phyloP scores from a whole-genome alignment of 176 grass and related monocot species.

The Leersia perrieri region DNA sequence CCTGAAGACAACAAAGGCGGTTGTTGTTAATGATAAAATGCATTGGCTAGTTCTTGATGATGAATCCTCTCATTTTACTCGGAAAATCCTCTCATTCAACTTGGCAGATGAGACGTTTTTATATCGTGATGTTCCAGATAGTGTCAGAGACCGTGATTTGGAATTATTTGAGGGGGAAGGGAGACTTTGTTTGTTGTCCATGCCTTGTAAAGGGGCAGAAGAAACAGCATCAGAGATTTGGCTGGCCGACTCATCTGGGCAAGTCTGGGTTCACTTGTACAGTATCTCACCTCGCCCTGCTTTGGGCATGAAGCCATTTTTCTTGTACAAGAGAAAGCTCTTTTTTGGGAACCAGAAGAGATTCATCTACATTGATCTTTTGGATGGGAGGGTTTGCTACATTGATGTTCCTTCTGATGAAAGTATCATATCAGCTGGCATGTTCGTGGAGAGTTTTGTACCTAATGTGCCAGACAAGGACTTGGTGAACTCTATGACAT shows the following conservation, averaged over 20 bases:
- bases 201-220: slow-evolving; percentile 1
- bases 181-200: slow-evolving; percentile 43
- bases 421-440: slow-evolving; percentile 34
- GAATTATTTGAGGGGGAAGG: slow-evolving; percentile 35
- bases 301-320: slow-evolving; percentile 25
- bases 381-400: slow-evolving; percentile 28
- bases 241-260: not conserved
- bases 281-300: not conserved
- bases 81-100: slow-evolving; percentile 32
- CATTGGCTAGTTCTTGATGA: slow-evolving; percentile 46
- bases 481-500: slow-evolving; percentile 21
- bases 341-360: slow-evolving; percentile 32
- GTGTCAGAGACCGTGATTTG: slow-evolving; percentile 35
- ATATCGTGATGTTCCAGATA: slow-evolving; percentile 20
- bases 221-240: slow-evolving; percentile 35
- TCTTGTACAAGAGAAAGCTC: slow-evolving; percentile 40
- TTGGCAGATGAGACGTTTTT: slow-evolving; percentile 37
- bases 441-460: slow-evolving; percentile 50
- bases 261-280: slow-evolving; percentile 30
- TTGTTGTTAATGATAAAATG: slow-evolving; percentile 35
- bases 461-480: slow-evolving; percentile 18
- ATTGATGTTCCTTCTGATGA: slow-evolving; percentile 30
- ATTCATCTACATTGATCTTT: slow-evolving; percentile 37
- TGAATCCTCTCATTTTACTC: slow-evolving; percentile 12
- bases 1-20: slow-evolving; percentile 35